phyloP scores from a whole-genome alignment of 371 early-diverging fungal species.

The Cladochytrium tenue region DNA sequence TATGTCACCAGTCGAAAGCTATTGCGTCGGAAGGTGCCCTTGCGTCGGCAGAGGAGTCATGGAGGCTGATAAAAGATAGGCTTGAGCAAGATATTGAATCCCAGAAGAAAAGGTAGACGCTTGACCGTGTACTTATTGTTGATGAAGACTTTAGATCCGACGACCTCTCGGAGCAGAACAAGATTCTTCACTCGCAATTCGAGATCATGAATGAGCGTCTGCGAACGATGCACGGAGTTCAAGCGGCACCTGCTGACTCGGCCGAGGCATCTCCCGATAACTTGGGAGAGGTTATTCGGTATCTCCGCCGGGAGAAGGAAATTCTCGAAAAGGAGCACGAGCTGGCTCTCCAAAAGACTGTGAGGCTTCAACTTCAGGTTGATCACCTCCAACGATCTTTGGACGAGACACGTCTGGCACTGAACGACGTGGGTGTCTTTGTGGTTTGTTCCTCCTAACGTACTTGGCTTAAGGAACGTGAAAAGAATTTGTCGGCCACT shows the following conservation, averaged over 20 bases:
- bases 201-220: slow-evolving; percentile 52
- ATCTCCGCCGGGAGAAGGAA: slow-evolving; percentile 69
- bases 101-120: no score
- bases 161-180: slow-evolving; percentile 66
- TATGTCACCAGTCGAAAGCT: slow-evolving; percentile 14
- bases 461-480: slow-evolving; percentile 39
- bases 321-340: slow-evolving; percentile 65
- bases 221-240: background rate
- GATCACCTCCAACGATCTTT: slow-evolving; percentile 59
- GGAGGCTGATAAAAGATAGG: slow-evolving; percentile 40
- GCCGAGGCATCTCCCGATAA: background rate
- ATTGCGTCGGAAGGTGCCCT: slow-evolving; percentile 34
- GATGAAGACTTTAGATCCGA: no score
- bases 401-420: slow-evolving; percentile 62
- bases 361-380: slow-evolving; percentile 58
- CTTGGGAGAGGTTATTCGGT: slow-evolving; percentile 35
- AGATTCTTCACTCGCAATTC: slow-evolving; percentile 66
- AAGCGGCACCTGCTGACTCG: background rate
- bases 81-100: slow-evolving; percentile 45
- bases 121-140: no score
- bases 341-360: slow-evolving; percentile 59
- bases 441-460: background rate
- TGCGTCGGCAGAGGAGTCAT: slow-evolving; percentile 37
- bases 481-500: slow-evolving; percentile 36
- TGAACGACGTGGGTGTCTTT: slow-evolving; percentile 35